Evolutionary conservation across 2,329 filamentous ascomycete genomes (phyloP), one percentile per base, ranked within the genome.

Genomic region (Phoma sp.): DNA sequence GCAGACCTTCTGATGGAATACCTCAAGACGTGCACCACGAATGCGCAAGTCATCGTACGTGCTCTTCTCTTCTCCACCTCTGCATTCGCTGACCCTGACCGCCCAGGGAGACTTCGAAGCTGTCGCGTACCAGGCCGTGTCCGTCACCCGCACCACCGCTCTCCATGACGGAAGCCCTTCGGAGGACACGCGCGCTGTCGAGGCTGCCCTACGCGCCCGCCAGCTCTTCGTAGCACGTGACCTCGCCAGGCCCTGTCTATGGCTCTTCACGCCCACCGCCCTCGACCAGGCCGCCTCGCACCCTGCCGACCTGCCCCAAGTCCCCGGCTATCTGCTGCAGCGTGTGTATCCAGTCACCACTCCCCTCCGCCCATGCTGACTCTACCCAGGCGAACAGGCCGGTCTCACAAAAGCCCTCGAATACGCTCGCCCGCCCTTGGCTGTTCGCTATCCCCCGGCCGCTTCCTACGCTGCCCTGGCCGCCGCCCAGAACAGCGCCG

Each of bases 41-140:
- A 74, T 69, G 73, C 72, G 68, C 72, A 74, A 64, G 70, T 68
- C 67, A 71, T 76, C 61, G 72, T 74, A 58, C 45, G 69, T 24
- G 22, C 22, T 24, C 22, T 24, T 4, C 22, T 24, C 22, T 24
- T 4, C 22, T 24, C 22, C 6, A 24, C 22, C 22, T 24, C 22
- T 24, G 22, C 22, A 4, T 6, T 24, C 9, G 10, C 29, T 31
- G 29, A 31, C 29, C 27, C 29, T 31, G 10, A 31, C 29, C 12
- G 25, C 10, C 13, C 55, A 75, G 72, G 72, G 71, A 63, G 71
- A 72, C 59, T 73, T 73, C 46, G 71, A 74, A 61, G 71, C 71
- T 45, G 58, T 75, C 63, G 69, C 68, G 54, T 74, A 68, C 49
- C 73, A 74, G 57, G 71, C 73, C 61, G 67, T 75, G 61, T 71